These are phyloP conservation scores for Otatea glauca DNA, from an alignment of 176 grass and related monocot genomes.

Conservation along the genomic window DNA sequence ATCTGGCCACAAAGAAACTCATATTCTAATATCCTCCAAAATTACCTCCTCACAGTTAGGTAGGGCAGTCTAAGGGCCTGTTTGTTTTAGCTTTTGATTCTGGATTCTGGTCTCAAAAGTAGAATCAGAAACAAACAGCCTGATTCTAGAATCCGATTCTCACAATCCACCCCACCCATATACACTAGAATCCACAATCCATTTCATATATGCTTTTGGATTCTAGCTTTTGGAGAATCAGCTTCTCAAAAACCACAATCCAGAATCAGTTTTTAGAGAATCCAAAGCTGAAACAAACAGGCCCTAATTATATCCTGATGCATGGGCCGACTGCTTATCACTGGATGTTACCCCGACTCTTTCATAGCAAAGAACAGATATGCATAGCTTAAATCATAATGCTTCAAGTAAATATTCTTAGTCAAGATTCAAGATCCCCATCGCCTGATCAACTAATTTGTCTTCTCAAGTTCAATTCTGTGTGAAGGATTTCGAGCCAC, in stretches of 20 bases:
- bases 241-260: no score
- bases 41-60: neutral
- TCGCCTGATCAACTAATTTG: neutral
- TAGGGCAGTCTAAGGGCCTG: neutral
- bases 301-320: neutral
- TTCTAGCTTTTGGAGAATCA: no score
- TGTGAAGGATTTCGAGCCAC: neutral
- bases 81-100: no score
- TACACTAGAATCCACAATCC: no score
- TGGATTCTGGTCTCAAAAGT: no score
- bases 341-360: neutral
- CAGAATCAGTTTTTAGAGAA: no score
- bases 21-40: neutral
- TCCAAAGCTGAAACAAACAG: no score
- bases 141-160: no score
- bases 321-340: neutral
- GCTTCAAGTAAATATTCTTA: constrained; percentile 2
- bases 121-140: no score
- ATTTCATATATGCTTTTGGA: no score
- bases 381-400: neutral
- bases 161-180: no score
- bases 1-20: neutral
- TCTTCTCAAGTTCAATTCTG: neutral
- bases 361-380: neutral
- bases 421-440: neutral